Evolutionary conservation across 176 grass and related monocot genomes (phyloP).

Genomic region (Avena eriantha): DNA sequence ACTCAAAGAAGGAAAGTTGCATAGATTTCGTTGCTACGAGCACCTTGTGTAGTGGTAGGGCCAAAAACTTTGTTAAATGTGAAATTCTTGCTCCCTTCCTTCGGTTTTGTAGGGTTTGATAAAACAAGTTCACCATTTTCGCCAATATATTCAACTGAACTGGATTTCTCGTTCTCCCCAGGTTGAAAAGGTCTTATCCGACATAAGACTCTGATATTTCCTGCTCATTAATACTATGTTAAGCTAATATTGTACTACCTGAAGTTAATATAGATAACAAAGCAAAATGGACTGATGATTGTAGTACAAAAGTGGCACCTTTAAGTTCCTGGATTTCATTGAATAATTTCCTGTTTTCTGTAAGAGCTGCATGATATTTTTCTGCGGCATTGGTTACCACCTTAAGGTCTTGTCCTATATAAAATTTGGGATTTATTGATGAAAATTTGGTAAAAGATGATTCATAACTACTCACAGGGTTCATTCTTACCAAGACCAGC

Average conservation of each 20-base stretch:
- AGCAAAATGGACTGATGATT: slow-evolving; percentile 13
- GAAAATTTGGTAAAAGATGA: slow-evolving; percentile 19
- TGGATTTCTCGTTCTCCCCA: slow-evolving; percentile 59
- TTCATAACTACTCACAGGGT: slow-evolving; percentile 9
- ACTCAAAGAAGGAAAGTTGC: slow-evolving; percentile 31
- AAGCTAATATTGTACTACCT: slow-evolving; percentile 30
- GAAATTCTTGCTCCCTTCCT: slow-evolving; percentile 81
- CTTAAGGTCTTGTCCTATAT: slow-evolving; percentile 53
- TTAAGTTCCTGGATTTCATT: slow-evolving; percentile 97
- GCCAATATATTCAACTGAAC: slow-evolving; percentile 61
- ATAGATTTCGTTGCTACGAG: not conserved
- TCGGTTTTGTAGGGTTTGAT: slow-evolving; percentile 75
- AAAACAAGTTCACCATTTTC: slow-evolving; percentile 80
- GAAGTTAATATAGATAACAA: slow-evolving; percentile 29
- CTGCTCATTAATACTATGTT: slow-evolving; percentile 50
- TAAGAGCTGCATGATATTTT: slow-evolving; percentile 75
- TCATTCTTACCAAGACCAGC: slow-evolving; percentile 54
- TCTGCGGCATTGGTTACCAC: slow-evolving; percentile 61
- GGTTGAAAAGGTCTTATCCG: slow-evolving; percentile 87
- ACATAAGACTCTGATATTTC: slow-evolving; percentile 96
- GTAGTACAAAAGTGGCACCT: slow-evolving; percentile 58
- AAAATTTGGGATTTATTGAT: slow-evolving; percentile 24
- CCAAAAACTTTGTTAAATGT: slow-evolving; percentile 92
- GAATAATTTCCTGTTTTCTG: slow-evolving; percentile 82
- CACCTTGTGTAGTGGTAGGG: slow-evolving; percentile 83